These are phyloP conservation scores for Calycina herbarum DNA, from an alignment of 2,329 filamentous ascomycete species.

Conservation along the genomic window DNA sequence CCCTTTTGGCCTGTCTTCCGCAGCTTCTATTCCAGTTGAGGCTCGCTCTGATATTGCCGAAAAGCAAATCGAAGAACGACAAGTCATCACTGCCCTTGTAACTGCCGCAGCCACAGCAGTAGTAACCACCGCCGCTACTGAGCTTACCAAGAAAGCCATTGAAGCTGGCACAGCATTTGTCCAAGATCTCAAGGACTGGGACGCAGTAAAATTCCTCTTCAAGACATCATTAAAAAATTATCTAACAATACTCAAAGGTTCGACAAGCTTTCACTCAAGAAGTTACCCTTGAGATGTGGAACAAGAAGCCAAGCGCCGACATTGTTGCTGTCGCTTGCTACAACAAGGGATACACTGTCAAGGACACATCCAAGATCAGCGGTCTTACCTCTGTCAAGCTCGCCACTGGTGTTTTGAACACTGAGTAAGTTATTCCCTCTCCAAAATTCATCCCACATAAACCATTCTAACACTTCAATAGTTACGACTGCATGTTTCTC, in stretches of 20 bases:
- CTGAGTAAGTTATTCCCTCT: background rate
- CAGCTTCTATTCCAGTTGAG: conserved; percentile 1
- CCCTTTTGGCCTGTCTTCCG: background rate
- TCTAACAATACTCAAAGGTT: background rate
- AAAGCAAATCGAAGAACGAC: conserved; percentile 1
- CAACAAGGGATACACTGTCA: conserved; percentile 1
- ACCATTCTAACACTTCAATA: background rate
- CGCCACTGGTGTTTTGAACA: background rate
- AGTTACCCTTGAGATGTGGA: conserved; percentile 6
- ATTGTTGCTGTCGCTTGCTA: conserved; percentile 1
- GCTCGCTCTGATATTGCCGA: background rate
- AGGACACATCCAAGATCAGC: background rate
- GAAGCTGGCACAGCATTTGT: background rate
- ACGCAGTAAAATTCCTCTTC: background rate
- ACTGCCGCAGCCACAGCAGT: background rate
- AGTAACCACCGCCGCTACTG: background rate
- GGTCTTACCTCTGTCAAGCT: conserved; percentile 6
- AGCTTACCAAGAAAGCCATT: conserved; percentile 2
- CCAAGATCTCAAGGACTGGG: background rate
- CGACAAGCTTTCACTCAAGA: conserved; percentile 3
- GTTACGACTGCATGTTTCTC: conserved; percentile 10
- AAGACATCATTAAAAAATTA: background rate
- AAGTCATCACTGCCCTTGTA: conserved; percentile 5
- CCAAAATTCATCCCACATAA: background rate
- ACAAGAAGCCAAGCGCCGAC: background rate